phyloP scores from a whole-genome alignment of 306 rosid species.

The Sechiopsis laciniata region DNA sequence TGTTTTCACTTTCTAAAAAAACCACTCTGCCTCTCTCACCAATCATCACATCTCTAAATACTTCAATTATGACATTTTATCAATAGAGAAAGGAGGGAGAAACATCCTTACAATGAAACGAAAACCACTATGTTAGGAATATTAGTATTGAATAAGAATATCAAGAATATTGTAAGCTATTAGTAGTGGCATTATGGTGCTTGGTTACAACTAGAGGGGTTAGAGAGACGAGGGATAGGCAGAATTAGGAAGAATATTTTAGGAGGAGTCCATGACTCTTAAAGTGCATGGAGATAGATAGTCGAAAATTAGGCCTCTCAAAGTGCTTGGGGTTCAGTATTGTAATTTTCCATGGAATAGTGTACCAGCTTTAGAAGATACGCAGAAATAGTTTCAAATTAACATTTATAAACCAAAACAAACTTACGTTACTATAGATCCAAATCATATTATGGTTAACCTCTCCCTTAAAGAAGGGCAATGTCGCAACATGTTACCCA shows the following conservation, averaged over 20 bases:
- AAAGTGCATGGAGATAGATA: background rate
- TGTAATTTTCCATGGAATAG: background rate
- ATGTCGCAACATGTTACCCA: no score
- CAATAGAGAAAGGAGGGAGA: background rate
- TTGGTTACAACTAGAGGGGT: background rate
- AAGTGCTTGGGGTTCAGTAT: background rate
- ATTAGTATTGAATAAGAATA: no score
- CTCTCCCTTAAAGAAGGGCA: background rate
- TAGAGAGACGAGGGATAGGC: background rate
- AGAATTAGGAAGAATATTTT: background rate
- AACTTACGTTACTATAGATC: background rate
- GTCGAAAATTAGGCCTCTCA: background rate
- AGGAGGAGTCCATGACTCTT: background rate
- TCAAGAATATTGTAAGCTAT: no score
- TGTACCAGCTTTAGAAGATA: background rate
- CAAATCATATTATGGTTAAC: background rate
- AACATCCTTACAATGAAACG: background rate
- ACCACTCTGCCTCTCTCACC: background rate
- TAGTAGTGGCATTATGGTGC: background rate
- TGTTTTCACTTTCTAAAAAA: no score
- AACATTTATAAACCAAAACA: background rate
- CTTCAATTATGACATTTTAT: background rate
- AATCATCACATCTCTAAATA: background rate
- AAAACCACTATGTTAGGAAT: no score
- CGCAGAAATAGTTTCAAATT: background rate